Percentiles rank a stretch among this genome's conserved stretches.
Conservation (phyloP, 1,284 basidiomycete species). For the Tremellales sp. region DNA sequence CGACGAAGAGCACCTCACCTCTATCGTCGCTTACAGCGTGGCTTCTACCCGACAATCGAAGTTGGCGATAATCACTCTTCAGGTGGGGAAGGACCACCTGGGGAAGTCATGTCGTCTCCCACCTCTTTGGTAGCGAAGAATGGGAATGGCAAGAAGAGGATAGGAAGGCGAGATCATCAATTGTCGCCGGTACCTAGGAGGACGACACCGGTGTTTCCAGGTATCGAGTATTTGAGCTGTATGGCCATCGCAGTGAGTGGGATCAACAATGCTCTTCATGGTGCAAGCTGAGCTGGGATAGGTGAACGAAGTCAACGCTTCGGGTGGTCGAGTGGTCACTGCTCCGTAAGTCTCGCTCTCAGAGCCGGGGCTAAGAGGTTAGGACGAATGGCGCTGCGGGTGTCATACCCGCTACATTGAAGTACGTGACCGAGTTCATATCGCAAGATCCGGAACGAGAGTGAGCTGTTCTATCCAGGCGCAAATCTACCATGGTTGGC, state of each 20-base stretch:
- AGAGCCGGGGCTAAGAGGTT: neutral
- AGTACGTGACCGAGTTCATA: constrained; percentile 41
- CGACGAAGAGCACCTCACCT: constrained; percentile 76
- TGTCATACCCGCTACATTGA: constrained; percentile 77
- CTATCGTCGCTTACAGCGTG: constrained; percentile 78
- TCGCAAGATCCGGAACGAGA: constrained; percentile 29
- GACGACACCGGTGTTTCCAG: constrained; percentile 60
- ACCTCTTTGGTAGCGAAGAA: constrained; percentile 34
- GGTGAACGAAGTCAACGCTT: constrained; percentile 71
- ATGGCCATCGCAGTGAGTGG: constrained; percentile 79
- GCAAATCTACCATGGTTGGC: too few relatives aligned
- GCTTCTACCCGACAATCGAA: constrained; percentile 45
- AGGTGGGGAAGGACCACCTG: neutral
- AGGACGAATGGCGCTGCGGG: constrained; percentile 56
- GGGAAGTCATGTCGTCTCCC: constrained; percentile 1
- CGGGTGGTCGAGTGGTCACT: constrained; percentile 88
- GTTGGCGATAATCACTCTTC: constrained; percentile 5
- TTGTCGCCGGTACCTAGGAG: constrained; percentile 76
- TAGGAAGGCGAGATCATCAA: constrained; percentile 60
- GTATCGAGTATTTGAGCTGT: constrained; percentile 88
- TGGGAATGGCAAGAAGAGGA: constrained; percentile 7
- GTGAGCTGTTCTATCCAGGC: constrained; percentile 14
- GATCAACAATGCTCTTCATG: too few relatives aligned
- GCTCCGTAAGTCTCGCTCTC: constrained; percentile 55
- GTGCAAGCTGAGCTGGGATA: constrained; percentile 4